A percentile compares a stretch with the other conserved stretches of the same genome.
These are phyloP conservation scores for Ganoderma lingzhi DNA, from an alignment of 1,284 basidiomycete species.

Conservation along the genomic window DNA sequence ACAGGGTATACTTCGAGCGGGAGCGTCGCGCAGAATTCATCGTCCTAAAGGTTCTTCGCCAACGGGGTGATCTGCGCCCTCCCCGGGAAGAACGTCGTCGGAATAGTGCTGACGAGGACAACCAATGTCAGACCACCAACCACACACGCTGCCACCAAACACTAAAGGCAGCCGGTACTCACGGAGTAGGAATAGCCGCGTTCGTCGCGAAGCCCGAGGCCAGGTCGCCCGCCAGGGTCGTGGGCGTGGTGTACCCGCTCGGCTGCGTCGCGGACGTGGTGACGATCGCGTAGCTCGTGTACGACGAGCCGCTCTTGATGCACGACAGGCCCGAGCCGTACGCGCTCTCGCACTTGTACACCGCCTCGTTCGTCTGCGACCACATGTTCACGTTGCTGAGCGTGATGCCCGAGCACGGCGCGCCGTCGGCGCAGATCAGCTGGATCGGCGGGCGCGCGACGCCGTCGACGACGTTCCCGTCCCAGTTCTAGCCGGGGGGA, in stretches of 20 bases:
- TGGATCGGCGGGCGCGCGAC: conserved; percentile 42
- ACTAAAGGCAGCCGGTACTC: too few species aligned
- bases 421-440: conserved; percentile 44
- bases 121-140: neutral
- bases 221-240: conserved; percentile 42
- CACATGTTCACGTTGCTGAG: conserved; percentile 46
- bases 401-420: conserved; percentile 43
- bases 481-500: too few species aligned
- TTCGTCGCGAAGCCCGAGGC: conserved; percentile 41
- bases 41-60: conserved; percentile 10
- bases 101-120: conserved; percentile 3
- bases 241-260: conserved; percentile 42
- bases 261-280: conserved; percentile 39
- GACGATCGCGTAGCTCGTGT: conserved; percentile 38
- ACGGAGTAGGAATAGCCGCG: conserved; percentile 44
- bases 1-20: neutral
- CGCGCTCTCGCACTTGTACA: conserved; percentile 44
- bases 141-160: too few species aligned
- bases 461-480: conserved; percentile 43
- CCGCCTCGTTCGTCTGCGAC: conserved; percentile 40
- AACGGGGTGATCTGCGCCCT: conserved; percentile 10
- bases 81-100: conserved; percentile 14
- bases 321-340: conserved; percentile 44
- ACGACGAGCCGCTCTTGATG: conserved; percentile 35
- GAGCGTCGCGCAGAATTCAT: neutral